Evolutionary conservation across 306 rosid genomes (phyloP).

Genomic region (Trifolium dubium): DNA sequence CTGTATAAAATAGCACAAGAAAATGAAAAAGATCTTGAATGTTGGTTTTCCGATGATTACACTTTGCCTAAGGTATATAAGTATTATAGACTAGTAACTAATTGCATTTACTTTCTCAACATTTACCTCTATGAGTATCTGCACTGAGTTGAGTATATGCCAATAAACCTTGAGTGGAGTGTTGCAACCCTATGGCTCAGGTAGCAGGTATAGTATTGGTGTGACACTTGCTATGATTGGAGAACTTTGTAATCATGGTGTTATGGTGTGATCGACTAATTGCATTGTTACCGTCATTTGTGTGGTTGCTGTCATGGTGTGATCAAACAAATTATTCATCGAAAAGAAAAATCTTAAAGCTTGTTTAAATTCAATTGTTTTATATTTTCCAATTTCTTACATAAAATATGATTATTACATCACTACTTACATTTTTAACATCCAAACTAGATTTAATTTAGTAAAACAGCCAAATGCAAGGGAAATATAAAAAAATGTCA

Average conservation of each 20-base stretch:
- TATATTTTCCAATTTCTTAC: background rate
- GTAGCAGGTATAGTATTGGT: background rate
- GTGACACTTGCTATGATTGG: background rate
- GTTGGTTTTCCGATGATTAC: background rate
- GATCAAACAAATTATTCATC: background rate
- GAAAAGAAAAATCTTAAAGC: no score
- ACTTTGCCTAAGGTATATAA: background rate
- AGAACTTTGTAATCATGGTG: background rate
- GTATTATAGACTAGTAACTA: background rate
- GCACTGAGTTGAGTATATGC: background rate
- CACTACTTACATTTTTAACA: background rate
- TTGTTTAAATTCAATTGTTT: background rate
- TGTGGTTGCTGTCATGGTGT: background rate
- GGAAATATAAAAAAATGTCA: background rate
- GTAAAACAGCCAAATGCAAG: background rate
- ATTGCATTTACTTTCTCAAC: background rate
- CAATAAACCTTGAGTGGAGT: background rate
- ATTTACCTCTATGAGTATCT: background rate
- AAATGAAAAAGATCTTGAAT: background rate
- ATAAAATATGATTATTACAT: conserved; percentile 23
- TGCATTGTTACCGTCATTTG: background rate
- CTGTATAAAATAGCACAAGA: background rate
- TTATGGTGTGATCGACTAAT: background rate
- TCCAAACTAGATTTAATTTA: background rate
- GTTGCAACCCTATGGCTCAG: background rate